Base-by-base conservation (phyloP, 1,284 basidiomycete genomes). In the Mycosarcoma maydis region DNA sequence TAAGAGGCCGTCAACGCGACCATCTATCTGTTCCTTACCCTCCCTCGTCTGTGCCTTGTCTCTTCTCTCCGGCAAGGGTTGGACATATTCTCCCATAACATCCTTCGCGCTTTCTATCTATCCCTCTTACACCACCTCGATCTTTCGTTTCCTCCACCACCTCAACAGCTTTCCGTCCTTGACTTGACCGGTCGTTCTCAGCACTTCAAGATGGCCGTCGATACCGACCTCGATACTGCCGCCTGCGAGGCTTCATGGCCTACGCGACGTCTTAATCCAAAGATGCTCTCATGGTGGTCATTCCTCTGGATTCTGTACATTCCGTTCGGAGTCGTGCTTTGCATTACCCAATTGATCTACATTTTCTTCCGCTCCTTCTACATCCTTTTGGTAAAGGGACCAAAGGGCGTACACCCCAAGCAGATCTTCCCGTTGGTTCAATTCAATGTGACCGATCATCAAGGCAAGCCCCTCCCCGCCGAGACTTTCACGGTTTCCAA, bases 231-330 rank as follows among this genome's bases (percentile, higher is more conserved):
- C 38, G 55, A 58, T 23, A 46, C 48, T n/a, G 48, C 55, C 32
- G 55, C 55, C 43, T 58, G 55, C 39, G 55, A 58, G 55, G 55
- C 55, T 26, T 58, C 55, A 32, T 58, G 55, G 55, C 55, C 55
- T 23, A 41, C 55, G 27, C 48, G 55, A 37, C 55, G 55, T 42
- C 48, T 58, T n/a, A 58, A 58, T 30, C 55, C 55, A 37, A 58
- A 58, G 41, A 40, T 30, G 20, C 48, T 58, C 32, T 46, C 42
- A 19, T 58, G 55, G 55, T 58, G 48, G 55, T 46, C 55, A 4
- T 51, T 58, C 22, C 48, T 58, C 11, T 58, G 55, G 55, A 46
- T 58, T 20, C 27, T 58, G 10, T 58, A 46, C 32, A 34, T 58
- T 16, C 55, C 55, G 4, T 46, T 58, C 26, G 55, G 55, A 3